These are phyloP conservation scores for Zea mays DNA, from an alignment of 176 grass and related monocot genomes.

Conservation along the genomic window Zm-B73-REFERENCE-NAM-5.0 NC_050105.1:108745501-108746000, in stretches of 20 bases:
- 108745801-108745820: slow-evolving; percentile 71
- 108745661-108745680: slow-evolving; percentile 16
- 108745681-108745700: not conserved
- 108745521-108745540: slow-evolving; percentile 26
- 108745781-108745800: slow-evolving; percentile 21
- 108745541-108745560: not conserved
- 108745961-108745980: not conserved
- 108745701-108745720: not conserved
- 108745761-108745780: slow-evolving; percentile 18
- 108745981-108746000: too few relatives aligned
- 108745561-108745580: slow-evolving; percentile 11
- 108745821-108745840: slow-evolving; percentile 81
- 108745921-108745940: not conserved
- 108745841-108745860: slow-evolving; percentile 79
- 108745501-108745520: not conserved
- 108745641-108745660: not conserved
- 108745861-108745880: slow-evolving; percentile 78
- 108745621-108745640: not conserved
- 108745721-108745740: slow-evolving; percentile 18
- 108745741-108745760: not conserved
- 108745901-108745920: slow-evolving; percentile 77
- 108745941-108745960: slow-evolving; percentile 9
- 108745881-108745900: slow-evolving; percentile 86
- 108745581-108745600: not conserved
- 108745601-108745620: not conserved